These are phyloP conservation scores for Cladophialophora immunda DNA, from an alignment of 2,329 filamentous ascomycete genomes.

Conservation along the genomic window DNA sequence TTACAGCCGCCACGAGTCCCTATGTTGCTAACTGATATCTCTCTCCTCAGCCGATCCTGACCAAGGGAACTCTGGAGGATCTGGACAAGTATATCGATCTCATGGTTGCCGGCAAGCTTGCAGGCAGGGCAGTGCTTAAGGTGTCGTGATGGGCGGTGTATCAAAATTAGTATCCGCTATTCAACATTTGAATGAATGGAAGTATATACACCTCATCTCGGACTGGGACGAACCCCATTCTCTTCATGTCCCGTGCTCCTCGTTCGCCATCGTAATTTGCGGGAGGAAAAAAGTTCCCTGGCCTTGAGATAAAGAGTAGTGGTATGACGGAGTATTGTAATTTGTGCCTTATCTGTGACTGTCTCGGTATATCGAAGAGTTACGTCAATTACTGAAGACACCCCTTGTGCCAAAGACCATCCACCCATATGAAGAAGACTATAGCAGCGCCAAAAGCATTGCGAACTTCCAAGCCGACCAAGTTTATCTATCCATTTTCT, in stretches of 20 bases:
- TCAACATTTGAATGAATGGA: not conserved
- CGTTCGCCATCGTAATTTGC: no score
- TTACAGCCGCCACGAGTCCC: not conserved
- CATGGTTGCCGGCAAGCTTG: constrained; percentile 51
- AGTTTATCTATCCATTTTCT: not conserved
- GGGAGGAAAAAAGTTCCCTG: no score
- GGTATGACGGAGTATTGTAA: not conserved
- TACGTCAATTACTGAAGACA: not conserved
- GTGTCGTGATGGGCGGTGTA: constrained; percentile 37
- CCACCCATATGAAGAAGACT: not conserved
- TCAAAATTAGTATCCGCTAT: not conserved
- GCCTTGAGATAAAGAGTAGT: no score
- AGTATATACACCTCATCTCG: not conserved
- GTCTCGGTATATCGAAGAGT: not conserved
- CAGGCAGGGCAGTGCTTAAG: constrained; percentile 54
- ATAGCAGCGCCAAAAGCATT: not conserved
- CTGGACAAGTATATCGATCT: constrained; percentile 47
- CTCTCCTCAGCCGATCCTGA: constrained; percentile 38
- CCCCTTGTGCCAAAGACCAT: not conserved
- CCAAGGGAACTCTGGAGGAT: constrained; percentile 39
- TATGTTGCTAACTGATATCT: constrained; percentile 2
- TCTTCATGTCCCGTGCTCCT: not conserved
- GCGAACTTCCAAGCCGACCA: not conserved
- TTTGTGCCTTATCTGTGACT: not conserved
- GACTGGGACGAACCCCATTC: not conserved